Evolutionary conservation across 345 rosid species (phyloP), one percentile per base, ranked within the genome.

Genomic region (Ceriops decandra): DNA sequence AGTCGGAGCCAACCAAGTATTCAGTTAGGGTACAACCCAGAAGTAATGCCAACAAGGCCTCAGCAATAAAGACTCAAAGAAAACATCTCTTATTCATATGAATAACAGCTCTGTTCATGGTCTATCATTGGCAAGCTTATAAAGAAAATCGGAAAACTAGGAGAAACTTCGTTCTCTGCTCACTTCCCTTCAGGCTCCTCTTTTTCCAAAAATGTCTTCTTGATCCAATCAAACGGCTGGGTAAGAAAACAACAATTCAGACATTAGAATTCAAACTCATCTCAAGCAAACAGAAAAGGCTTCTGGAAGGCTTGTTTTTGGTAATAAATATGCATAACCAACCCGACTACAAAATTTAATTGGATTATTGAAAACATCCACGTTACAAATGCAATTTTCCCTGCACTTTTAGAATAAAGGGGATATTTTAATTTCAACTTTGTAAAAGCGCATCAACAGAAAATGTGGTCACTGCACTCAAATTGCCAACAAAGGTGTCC

Each of bases 171-270:
- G 67, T 15, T 73, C 76, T 38, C 46, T 42, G 57, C 11, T 84
- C 77, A 86, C 60, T 85, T 81, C 38, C 74, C 82, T 72, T 84
- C 85, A 4, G 84, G 1, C 68, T 70, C 76, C 0, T 73, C 84
- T 72, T 87, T 90, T 79, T 89, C 96, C 0, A 89, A 69, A 75
- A 89, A 91, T 13, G 97, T 91, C 85, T 79, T 95, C 88, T 85
- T 89, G 61, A 95, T 72, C 97, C 97, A 95, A 82, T 72, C 87
- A 73, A 91, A 89, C 4, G 99, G 99, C 97, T 95, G 90, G 30
- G 15, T 24, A 57, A 56, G 65, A 26, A 46, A 26, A 30, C 19
- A 26, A 30, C 19, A n/a, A 53, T 54, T 26, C 38, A 60, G 52
- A 46, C 21, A 28, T 49, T n/a, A 53, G 9, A 11, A 24, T 8